A percentile compares a stretch with the other conserved stretches of the same genome.
Conservation (phyloP, 176 grass and related monocot species). For the Alloteropsis semialata region DNA sequence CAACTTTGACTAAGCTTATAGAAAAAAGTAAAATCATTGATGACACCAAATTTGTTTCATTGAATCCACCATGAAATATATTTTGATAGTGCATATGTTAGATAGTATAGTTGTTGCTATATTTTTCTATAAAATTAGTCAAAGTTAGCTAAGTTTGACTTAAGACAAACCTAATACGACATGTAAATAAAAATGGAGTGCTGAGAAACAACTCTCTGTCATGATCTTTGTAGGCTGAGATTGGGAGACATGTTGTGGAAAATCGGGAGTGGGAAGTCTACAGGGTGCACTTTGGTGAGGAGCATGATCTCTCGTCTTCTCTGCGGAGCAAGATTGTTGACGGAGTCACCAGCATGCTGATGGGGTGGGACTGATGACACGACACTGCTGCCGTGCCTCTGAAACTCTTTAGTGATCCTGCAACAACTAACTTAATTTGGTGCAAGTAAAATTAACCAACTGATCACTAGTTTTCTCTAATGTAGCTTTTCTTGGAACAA, state of each 20-base stretch:
- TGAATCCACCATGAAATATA: too few relatives aligned
- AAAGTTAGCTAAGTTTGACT: too few relatives aligned
- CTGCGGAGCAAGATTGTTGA: constrained; percentile 40
- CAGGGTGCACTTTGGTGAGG: constrained; percentile 62
- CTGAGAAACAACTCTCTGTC: too few relatives aligned
- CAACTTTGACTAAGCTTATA: too few relatives aligned
- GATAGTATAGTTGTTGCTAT: too few relatives aligned
- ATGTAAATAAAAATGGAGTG: too few relatives aligned
- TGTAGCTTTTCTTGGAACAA: not conserved
- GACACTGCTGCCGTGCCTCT: not conserved
- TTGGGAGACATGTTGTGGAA: constrained; percentile 53
- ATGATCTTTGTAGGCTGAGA: constrained; percentile 59
- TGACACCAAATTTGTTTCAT: too few relatives aligned
- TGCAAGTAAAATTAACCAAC: not conserved
- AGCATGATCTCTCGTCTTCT: constrained; percentile 40
- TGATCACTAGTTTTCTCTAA: not conserved
- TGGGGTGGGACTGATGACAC: constrained; percentile 68
- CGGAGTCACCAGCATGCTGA: constrained; percentile 66
- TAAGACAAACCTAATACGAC: too few relatives aligned
- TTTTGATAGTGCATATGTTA: too few relatives aligned
- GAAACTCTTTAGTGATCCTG: not conserved
- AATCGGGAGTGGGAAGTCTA: constrained; percentile 88
- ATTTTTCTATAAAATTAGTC: too few relatives aligned
- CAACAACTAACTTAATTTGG: not conserved
- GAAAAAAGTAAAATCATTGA: too few relatives aligned